Percentiles rank a stretch among this genome's conserved stretches.
These are phyloP conservation scores for rapeseed (Brassica napus) DNA, from an alignment of 345 rosid species.

Conservation along the genomic window DNA sequence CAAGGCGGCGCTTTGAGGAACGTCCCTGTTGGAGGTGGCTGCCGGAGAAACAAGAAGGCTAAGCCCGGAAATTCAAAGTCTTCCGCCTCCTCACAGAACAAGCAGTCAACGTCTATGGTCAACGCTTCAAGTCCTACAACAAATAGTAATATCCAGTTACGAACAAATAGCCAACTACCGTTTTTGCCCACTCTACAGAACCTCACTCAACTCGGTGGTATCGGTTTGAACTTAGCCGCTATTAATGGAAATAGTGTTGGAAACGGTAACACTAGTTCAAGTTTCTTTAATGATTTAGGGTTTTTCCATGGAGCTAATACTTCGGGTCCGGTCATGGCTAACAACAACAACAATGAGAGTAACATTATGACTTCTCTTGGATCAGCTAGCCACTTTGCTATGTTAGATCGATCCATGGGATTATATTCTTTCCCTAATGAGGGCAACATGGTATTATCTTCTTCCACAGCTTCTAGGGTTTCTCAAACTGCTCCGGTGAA, in stretches of 20 bases:
- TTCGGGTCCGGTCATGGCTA: constrained; percentile 28
- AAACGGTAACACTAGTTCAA: constrained; percentile 29
- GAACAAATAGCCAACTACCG: constrained; percentile 27
- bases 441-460: constrained; percentile 25
- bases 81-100: constrained; percentile 35
- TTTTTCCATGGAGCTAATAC: constrained; percentile 34
- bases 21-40: constrained; percentile 45
- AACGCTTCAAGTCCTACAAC: constrained; percentile 25
- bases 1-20: constrained; percentile 44
- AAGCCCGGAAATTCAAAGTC: constrained; percentile 38
- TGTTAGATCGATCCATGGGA: constrained; percentile 37
- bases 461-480: constrained; percentile 36
- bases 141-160: constrained; percentile 23
- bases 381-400: constrained; percentile 26
- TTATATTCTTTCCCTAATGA: constrained; percentile 35
- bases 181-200: constrained; percentile 39
- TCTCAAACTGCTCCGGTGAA: constrained; percentile 32
- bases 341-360: constrained; percentile 35
- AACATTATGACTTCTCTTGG: constrained; percentile 37
- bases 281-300: constrained; percentile 37
- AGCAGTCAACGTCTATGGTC: constrained; percentile 38
- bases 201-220: constrained; percentile 40
- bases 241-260: constrained; percentile 32
- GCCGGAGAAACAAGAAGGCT: constrained; percentile 42
- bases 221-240: constrained; percentile 39